These are phyloP conservation scores for Pachyrhizus erosus DNA, from an alignment of 306 rosid genomes.

Conservation along the genomic window DNA sequence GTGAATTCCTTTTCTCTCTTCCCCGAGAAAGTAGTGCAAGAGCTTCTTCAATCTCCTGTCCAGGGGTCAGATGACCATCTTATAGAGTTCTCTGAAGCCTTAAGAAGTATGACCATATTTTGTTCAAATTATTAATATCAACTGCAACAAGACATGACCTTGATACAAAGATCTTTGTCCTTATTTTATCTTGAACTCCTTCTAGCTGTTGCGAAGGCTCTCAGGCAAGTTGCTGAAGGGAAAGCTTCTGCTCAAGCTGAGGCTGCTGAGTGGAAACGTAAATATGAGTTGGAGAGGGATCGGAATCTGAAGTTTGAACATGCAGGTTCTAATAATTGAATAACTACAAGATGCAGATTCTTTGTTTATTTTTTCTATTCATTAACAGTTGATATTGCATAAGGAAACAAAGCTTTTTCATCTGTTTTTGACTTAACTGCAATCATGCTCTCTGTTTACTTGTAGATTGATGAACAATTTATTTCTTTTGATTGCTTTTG, in stretches of 20 bases:
- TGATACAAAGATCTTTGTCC: constrained; percentile 46
- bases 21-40: constrained; percentile 83
- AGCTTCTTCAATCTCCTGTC: constrained; percentile 71
- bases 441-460: constrained; percentile 20
- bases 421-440: constrained; percentile 31
- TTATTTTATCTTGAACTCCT: constrained; percentile 52
- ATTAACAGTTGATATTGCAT: constrained; percentile 7
- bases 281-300: constrained; percentile 84
- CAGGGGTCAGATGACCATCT: constrained; percentile 90
- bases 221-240: constrained; percentile 89
- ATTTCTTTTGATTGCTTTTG: constrained; percentile 22
- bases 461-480: background rate
- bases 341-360: constrained; percentile 23
- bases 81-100: constrained; percentile 92
- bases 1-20: constrained; percentile 65
- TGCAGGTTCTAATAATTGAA: constrained; percentile 59
- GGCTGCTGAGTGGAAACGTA: constrained; percentile 97
- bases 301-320: constrained; percentile 66
- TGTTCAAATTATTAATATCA: constrained; percentile 49
- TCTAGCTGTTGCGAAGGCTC: constrained; percentile 93
- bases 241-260: constrained; percentile 95
- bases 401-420: background rate
- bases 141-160: constrained; percentile 44
- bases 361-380: constrained; percentile 5
- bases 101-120: constrained; percentile 77